Base-by-base conservation (phyloP, 176 grass and related monocot genomes). In the Triticum urartu region DNA sequence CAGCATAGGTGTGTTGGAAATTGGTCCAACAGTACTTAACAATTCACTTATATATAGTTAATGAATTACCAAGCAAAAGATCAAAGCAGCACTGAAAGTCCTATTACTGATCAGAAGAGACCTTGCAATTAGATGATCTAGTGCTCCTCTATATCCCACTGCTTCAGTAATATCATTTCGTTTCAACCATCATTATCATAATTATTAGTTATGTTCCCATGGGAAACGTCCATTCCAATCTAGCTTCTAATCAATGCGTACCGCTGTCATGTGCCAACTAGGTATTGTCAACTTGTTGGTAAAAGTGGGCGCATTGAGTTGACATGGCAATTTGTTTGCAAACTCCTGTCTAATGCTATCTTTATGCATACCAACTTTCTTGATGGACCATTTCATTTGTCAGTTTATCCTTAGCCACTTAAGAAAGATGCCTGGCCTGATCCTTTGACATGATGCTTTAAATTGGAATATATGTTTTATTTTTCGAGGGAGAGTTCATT, bases 291-390 rank as follows among this genome's bases (percentile, higher is more conserved):
- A 84, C 35, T 66, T 79, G 68, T 47, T 84, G 60, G 66, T 85
- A 68, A 9, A 15, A 80, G 68, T 77, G 77, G 85, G 79, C 35
- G 8, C 64, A 52, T 1, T 60, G 81, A 88, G 77, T 91, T 91
- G 89, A 88, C 77, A 88, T 36, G 2, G 28, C 14, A 33, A 81
- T 87, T 88, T 81, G 89, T 88, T 81, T 91, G 77, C 34, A 77
- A 88, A 69, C 75, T 88, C 89, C 62, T 88, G 77, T 69, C 81
- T 34, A 88, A 79, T 81, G 70, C 22, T 81, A 80, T 84, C 60
- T 20, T 34, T 24, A 48, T 50, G 89, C 59, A 78, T 72, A 18
- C 6, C 28, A 75, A 0, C 43, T 82, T 82, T 79, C 33, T 47
- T 67, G 10, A 62, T 76, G 85, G 85, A 86, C 43, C 60, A 76